Conservation (phyloP, 106 monocot genomes). For the Phalaenopsis equestris region DNA sequence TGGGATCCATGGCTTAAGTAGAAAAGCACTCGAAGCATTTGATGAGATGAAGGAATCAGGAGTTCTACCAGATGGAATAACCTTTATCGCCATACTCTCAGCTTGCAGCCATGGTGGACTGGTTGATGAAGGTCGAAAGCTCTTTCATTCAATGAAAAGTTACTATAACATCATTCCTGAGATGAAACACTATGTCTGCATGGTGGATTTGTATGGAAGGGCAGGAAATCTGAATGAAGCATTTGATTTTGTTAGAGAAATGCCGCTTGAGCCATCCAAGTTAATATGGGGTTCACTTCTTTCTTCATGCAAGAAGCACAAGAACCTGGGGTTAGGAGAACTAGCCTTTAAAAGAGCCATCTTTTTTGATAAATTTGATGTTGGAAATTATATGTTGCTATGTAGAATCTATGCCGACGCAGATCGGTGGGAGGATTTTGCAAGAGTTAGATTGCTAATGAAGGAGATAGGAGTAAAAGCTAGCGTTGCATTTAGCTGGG, state of each 20-base stretch:
- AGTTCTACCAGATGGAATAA: conserved; percentile 57
- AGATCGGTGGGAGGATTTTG: conserved; percentile 63
- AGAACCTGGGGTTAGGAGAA: conserved; percentile 51
- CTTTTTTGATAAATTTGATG: conserved; percentile 51
- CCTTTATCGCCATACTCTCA: conserved; percentile 63
- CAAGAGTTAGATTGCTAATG: conserved; percentile 41
- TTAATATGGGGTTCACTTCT: conserved; percentile 71
- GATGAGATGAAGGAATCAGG: conserved; percentile 59
- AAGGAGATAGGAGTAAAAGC: conserved; percentile 53
- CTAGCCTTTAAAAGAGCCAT: not conserved
- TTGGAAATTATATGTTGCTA: conserved; percentile 72
- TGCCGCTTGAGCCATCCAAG: conserved; percentile 62
- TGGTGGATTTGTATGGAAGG: conserved; percentile 74
- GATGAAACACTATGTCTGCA: conserved; percentile 68
- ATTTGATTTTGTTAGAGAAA: conserved; percentile 42
- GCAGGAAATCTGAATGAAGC: conserved; percentile 53
- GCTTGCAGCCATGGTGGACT: conserved; percentile 72
- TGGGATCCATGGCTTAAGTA: conserved; percentile 63
- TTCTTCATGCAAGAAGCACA: conserved; percentile 55
- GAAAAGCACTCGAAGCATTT: conserved; percentile 48
- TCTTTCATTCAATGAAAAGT: conserved; percentile 45
- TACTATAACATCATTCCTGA: conserved; percentile 41
- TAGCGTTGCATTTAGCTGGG: conserved; percentile 49
- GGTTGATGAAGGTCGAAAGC: conserved; percentile 40
- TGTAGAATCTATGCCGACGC: conserved; percentile 78